These are phyloP conservation scores for Cydonia oblonga DNA, from an alignment of 331 rosid species.

Conservation along the genomic window DNA sequence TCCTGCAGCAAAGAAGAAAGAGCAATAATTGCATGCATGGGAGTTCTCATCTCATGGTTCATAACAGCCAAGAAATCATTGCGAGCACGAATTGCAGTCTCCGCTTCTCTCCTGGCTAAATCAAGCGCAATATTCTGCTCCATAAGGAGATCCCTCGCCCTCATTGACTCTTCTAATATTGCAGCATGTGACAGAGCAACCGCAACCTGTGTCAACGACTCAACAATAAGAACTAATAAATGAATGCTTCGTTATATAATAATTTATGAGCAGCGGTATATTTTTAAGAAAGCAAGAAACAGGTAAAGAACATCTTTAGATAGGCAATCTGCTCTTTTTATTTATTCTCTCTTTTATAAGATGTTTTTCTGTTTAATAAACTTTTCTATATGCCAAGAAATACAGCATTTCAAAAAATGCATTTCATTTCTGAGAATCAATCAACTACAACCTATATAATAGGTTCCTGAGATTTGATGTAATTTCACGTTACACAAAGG, in stretches of 20 bases:
- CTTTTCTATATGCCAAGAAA: background rate
- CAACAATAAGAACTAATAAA: background rate
- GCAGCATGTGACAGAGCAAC: constrained; percentile 99
- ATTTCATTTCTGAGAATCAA: background rate
- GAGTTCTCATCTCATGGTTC: constrained; percentile 98
- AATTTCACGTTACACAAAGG: background rate
- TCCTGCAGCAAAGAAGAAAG: constrained; percentile 94
- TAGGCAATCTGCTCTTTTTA: background rate
- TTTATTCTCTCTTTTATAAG: background rate
- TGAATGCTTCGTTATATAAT: background rate
- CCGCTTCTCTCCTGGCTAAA: constrained; percentile 96
- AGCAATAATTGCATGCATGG: constrained; percentile 97
- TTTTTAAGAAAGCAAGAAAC: background rate
- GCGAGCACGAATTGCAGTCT: constrained; percentile 97
- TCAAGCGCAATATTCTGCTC: constrained; percentile 95
- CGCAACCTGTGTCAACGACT: constrained; percentile 51
- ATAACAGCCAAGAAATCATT: constrained; percentile 96
- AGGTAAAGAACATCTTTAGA: background rate
- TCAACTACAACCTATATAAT: background rate
- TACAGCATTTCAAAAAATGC: background rate
- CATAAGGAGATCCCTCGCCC: constrained; percentile 86
- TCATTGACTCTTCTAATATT: constrained; percentile 81
- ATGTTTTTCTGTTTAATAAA: background rate
- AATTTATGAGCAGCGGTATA: background rate
- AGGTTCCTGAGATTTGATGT: background rate